Conservation (phyloP, 352 stramenopile species). For the Phytophthora fragariaefolia region DNA sequence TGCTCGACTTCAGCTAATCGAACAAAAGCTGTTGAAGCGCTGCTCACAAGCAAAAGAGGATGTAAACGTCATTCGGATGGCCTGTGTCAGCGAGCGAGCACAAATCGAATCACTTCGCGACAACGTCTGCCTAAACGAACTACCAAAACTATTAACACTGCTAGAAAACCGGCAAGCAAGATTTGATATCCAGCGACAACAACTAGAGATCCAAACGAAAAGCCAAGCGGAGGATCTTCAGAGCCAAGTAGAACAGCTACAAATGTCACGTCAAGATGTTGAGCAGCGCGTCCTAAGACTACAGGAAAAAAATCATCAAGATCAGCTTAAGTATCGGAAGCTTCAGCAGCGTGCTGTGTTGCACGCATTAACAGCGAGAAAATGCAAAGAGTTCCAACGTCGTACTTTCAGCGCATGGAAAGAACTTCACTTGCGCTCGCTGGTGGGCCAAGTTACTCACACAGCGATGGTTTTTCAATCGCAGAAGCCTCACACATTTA, state of each 20-base stretch:
- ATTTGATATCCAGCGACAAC: conserved; percentile 15
- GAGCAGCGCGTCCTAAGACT: conserved; percentile 18
- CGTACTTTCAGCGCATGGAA: conserved; percentile 57
- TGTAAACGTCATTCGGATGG: conserved; percentile 12
- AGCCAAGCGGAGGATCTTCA: conserved; percentile 4
- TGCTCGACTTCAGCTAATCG: conserved; percentile 12
- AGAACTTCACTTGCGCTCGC: conserved; percentile 50
- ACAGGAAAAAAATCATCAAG: conserved; percentile 1
- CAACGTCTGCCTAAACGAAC: conserved; percentile 22
- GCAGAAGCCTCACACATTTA: conserved; percentile 6
- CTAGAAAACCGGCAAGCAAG: conserved; percentile 11
- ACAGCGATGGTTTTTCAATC: conserved; percentile 59
- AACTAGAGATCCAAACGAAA: conserved; percentile 7
- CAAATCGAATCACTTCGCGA: conserved; percentile 24
- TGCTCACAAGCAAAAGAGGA: conserved; percentile 20
- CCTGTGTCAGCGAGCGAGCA: conserved; percentile 9
- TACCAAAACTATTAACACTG: conserved; percentile 24
- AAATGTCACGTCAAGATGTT: conserved; percentile 37
- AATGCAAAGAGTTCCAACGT: conserved; percentile 15
- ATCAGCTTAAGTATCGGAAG: conserved; percentile 10
- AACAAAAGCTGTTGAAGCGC: conserved; percentile 15
- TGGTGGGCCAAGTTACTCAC: conserved; percentile 68
- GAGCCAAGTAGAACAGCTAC: conserved; percentile 24
- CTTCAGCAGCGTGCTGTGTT: conserved; percentile 23
- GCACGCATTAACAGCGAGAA: conserved; percentile 3